Conservation (phyloP, 257 asterid species). For the Ballota nigra region DNA sequence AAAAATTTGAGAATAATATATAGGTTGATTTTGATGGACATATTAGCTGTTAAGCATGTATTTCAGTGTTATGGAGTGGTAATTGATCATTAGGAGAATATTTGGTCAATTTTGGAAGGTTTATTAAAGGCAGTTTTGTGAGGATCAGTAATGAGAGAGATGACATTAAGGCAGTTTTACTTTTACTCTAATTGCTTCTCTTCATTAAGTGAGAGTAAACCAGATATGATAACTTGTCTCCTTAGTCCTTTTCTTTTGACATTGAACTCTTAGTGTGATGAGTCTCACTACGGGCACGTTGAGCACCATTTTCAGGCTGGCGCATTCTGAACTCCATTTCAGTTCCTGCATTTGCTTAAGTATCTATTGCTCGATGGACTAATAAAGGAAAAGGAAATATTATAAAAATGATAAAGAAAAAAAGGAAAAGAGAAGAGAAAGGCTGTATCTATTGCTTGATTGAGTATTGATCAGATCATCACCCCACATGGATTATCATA, state of each 20-base stretch:
- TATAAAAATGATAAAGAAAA: too few relatives aligned
- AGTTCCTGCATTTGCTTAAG: background rate
- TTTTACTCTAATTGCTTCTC: background rate
- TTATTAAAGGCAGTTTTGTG: background rate
- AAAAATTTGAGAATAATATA: too few relatives aligned
- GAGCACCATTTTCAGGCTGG: too few relatives aligned
- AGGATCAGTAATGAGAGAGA: slow-evolving; percentile 6
- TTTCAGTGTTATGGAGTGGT: background rate
- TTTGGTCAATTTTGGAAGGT: too few relatives aligned
- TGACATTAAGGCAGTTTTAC: background rate
- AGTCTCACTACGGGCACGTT: too few relatives aligned
- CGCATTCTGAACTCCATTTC: background rate
- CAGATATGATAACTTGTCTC: background rate
- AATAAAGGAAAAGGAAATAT: too few relatives aligned
- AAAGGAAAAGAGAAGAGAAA: too few relatives aligned
- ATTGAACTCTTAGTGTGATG: too few relatives aligned
- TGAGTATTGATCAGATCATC: slow-evolving; percentile 11
- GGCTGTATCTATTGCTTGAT: background rate
- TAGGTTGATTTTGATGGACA: background rate
- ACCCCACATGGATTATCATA: background rate
- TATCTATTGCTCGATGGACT: background rate
- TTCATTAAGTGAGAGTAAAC: background rate
- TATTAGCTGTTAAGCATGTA: background rate
- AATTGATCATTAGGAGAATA: background rate
- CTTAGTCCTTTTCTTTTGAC: background rate